Evolutionary conservation across 2,329 filamentous ascomycete species (phyloP).

Genomic region (Rhexocercosporidium sp.): DNA sequence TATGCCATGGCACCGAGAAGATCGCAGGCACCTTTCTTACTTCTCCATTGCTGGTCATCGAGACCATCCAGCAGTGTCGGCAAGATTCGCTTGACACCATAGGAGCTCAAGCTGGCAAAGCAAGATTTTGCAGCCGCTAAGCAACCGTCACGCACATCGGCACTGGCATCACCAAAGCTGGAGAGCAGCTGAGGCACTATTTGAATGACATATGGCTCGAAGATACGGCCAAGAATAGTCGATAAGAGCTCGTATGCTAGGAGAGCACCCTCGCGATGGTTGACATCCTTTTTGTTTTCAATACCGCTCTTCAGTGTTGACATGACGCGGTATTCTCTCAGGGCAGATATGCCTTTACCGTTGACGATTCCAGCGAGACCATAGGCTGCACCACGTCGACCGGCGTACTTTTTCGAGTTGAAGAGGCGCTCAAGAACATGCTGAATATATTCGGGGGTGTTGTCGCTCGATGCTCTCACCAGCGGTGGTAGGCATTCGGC

Average conservation of each 20-base stretch:
- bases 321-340: slow-evolving; percentile 87
- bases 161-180: slow-evolving; percentile 86
- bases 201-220: slow-evolving; percentile 96
- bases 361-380: slow-evolving; percentile 88
- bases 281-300: slow-evolving; percentile 94
- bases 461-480: slow-evolving; percentile 79
- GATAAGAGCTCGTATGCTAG: slow-evolving; percentile 91
- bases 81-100: slow-evolving; percentile 92
- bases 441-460: slow-evolving; percentile 80
- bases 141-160: slow-evolving; percentile 91
- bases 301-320: slow-evolving; percentile 77
- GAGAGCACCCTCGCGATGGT: slow-evolving; percentile 86
- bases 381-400: slow-evolving; percentile 90
- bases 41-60: slow-evolving; percentile 96
- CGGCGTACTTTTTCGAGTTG: slow-evolving; percentile 89
- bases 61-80: slow-evolving; percentile 90
- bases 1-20: slow-evolving; percentile 98
- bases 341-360: slow-evolving; percentile 81
- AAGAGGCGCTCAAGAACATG: slow-evolving; percentile 83
- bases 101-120: slow-evolving; percentile 92
- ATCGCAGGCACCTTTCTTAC: slow-evolving; percentile 97
- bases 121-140: slow-evolving; percentile 92
- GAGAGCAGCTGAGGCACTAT: slow-evolving; percentile 88
- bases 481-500: slow-evolving; percentile 92
- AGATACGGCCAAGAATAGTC: slow-evolving; percentile 82